A percentile compares a stretch with the other conserved stretches of the same genome.
phyloP scores from a whole-genome alignment of 139 green algal genomes.

The Ettlia oleoabundans region DNA sequence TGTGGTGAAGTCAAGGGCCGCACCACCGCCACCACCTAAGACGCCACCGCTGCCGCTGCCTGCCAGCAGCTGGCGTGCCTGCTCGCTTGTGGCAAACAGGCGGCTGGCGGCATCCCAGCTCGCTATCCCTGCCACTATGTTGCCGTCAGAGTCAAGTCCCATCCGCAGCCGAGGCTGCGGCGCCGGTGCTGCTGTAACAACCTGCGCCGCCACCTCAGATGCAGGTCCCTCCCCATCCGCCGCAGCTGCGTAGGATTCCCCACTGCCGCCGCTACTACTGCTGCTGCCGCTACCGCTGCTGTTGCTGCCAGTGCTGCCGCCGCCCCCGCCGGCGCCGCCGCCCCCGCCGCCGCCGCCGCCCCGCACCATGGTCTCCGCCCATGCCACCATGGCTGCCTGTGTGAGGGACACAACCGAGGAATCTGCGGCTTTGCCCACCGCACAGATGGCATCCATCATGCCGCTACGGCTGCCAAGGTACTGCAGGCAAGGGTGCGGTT shows the following conservation, averaged over 20 bases:
- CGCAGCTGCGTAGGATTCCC: no score
- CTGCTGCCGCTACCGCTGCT: neutral
- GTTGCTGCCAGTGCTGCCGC: constrained; percentile 2
- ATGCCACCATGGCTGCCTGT: constrained; percentile 79
- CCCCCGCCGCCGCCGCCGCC: no score
- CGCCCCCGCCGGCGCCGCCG: neutral
- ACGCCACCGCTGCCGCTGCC: neutral
- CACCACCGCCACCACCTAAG: neutral
- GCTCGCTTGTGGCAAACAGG: constrained; percentile 31
- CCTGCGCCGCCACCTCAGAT: no score
- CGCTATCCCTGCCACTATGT: constrained; percentile 36
- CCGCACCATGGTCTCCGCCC: constrained; percentile 71
- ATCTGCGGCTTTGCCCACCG: constrained; percentile 44
- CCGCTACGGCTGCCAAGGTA: constrained; percentile 70
- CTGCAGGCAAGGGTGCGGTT: no score
- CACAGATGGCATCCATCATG: constrained; percentile 65
- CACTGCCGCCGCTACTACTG: neutral
- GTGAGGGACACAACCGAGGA: constrained; percentile 47
- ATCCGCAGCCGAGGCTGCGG: constrained; percentile 18
- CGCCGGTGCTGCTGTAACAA: no score
- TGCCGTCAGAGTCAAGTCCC: constrained; percentile 30
- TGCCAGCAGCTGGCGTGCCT: constrained; percentile 5
- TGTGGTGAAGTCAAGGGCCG: neutral
- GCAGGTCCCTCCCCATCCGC: no score
- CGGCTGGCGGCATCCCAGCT: constrained; percentile 21